These are phyloP conservation scores for Prunus salicina DNA, from an alignment of 306 rosid genomes.

Conservation along the genomic window DNA sequence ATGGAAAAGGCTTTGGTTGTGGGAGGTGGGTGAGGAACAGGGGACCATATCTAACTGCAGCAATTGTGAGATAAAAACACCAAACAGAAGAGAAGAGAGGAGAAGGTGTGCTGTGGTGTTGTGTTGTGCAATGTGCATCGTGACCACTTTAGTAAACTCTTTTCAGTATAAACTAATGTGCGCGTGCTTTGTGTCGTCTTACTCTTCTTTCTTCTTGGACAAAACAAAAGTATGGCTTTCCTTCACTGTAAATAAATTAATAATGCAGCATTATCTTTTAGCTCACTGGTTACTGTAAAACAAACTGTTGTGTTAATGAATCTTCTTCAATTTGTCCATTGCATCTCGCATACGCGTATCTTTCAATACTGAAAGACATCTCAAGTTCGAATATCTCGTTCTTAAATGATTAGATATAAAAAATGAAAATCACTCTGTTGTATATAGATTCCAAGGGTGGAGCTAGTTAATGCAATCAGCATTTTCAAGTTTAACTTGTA, in stretches of 20 bases:
- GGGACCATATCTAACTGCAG: not conserved
- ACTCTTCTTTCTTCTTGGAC: slow-evolving; percentile 17
- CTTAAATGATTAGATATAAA: too few relatives aligned
- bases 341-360: too few relatives aligned
- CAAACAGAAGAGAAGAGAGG: not conserved
- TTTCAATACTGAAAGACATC: too few relatives aligned
- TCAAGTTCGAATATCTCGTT: too few relatives aligned
- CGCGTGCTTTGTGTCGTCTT: slow-evolving; percentile 23
- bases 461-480: slow-evolving; percentile 14
- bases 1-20: not conserved
- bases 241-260: not conserved
- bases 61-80: slow-evolving; percentile 5
- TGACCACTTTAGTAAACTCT: slow-evolving; percentile 15
- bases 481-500: not conserved
- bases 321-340: not conserved
- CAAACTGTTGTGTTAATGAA: not conserved
- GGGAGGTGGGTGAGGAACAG: not conserved
- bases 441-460: not conserved
- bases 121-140: slow-evolving; percentile 8
- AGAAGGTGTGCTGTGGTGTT: slow-evolving; percentile 1
- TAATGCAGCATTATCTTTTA: not conserved
- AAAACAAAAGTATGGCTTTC: not conserved
- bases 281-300: not conserved
- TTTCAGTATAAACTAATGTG: slow-evolving; percentile 3
- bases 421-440: too few relatives aligned